Conservation (phyloP, 305 asterid species). For the Ruellia speciosa region DNA sequence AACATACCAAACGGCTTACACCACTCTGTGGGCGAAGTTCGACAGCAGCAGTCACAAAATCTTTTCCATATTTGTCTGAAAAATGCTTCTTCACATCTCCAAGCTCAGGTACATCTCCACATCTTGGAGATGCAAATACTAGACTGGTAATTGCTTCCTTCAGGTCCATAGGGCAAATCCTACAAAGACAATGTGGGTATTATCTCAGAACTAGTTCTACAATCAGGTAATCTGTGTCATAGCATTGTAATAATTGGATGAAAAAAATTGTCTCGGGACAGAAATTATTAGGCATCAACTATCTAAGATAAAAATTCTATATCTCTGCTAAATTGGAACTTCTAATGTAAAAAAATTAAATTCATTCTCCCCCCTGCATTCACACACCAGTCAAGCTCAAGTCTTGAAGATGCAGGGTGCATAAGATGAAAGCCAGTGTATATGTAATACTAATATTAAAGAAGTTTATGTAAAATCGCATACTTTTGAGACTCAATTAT, state of each 20-base stretch:
- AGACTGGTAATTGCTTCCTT: conserved; percentile 83
- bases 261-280: not conserved
- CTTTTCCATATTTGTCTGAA: conserved; percentile 80
- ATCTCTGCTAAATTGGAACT: not conserved
- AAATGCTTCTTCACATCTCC: conserved; percentile 60
- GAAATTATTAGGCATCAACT: too few relatives aligned
- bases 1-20: conserved; percentile 81
- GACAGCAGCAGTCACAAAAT: conserved; percentile 56
- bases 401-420: too few relatives aligned
- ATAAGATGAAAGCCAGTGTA: too few relatives aligned
- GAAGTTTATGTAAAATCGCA: conserved; percentile 17
- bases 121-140: conserved; percentile 77
- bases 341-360: not conserved
- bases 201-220: not conserved
- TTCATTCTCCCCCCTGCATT: not conserved
- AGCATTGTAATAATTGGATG: conserved; percentile 4
- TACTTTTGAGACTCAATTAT: conserved; percentile 80
- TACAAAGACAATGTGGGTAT: conserved; percentile 21
- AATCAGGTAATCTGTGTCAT: conserved; percentile 11
- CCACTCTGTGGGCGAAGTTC: conserved; percentile 89
- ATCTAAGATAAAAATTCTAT: not conserved
- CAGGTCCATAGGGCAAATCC: conserved; percentile 83
- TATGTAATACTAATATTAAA: too few relatives aligned
- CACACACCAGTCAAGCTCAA: too few relatives aligned
- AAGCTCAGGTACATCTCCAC: conserved; percentile 89